Conservation (phyloP, 495 filamentous ascomycete species). For the Copromyces sp. region DNA sequence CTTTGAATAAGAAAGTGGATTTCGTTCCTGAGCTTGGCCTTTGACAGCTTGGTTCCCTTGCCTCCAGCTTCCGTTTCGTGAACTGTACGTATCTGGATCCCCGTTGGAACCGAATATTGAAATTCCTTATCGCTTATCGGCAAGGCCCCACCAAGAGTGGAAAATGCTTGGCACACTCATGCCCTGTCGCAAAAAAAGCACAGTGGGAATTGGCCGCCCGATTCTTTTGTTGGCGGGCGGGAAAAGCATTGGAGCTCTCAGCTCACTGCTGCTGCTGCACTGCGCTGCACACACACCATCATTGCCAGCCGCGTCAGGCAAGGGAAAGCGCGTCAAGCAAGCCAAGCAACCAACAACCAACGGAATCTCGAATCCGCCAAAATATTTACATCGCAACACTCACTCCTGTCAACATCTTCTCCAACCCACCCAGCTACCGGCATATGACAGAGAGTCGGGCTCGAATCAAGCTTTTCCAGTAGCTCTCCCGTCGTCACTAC, state of each 20-base stretch:
- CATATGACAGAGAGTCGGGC: not conserved
- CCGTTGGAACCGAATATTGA: not conserved
- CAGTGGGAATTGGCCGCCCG: not conserved
- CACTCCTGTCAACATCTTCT: not conserved
- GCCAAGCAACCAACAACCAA: not conserved
- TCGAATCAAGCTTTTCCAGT: not conserved
- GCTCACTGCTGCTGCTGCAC: not conserved
- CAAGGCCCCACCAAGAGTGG: not conserved
- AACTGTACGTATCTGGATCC: not conserved
- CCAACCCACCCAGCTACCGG: not conserved
- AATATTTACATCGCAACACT: not conserved
- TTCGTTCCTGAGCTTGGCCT: not conserved
- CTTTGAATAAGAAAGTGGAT: not conserved
- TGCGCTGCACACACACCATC: not conserved
- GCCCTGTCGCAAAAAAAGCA: not conserved
- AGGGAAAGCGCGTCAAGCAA: constrained; percentile 12
- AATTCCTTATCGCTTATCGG: not conserved
- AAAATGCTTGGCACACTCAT: not conserved
- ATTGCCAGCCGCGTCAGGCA: constrained; percentile 10
- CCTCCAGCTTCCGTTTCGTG: not conserved
- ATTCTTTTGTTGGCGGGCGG: not conserved
- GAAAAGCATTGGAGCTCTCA: not conserved
- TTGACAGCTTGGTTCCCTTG: not conserved
- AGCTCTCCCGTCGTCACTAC: not conserved
- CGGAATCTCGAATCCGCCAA: not conserved